These are phyloP conservation scores for Trichocomaceae sp. DNA, from an alignment of 2,329 filamentous ascomycete species.

Conservation along the genomic window DNA sequence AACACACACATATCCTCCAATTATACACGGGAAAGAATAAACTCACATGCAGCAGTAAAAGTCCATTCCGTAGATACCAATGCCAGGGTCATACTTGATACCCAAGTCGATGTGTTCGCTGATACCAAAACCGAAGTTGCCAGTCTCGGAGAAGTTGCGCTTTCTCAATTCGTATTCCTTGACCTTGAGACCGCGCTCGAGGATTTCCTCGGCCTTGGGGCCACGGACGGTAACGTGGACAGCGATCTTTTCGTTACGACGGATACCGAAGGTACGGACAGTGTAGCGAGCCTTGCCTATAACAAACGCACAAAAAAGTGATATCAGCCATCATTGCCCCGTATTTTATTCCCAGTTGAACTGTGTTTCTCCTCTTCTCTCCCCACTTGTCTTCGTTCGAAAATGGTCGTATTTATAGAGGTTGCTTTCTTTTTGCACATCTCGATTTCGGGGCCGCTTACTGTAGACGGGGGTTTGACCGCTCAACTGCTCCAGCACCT, in stretches of 20 bases:
- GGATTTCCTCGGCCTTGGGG: conserved; percentile 98
- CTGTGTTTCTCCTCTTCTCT: not conserved
- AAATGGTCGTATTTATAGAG: not conserved
- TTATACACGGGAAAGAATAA: not conserved
- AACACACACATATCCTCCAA: not conserved
- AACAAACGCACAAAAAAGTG: not conserved
- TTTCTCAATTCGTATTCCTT: conserved; percentile 99
- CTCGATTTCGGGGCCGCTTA: conserved; percentile 41
- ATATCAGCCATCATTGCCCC: not conserved
- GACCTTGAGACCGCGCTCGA: conserved; percentile 99
- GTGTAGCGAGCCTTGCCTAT: conserved; percentile 99
- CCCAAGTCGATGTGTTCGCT: conserved; percentile 99
- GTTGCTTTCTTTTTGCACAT: not conserved
- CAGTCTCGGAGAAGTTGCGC: conserved; percentile 99
- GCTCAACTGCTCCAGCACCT: conserved; percentile 98
- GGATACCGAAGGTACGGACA: conserved; percentile 99
- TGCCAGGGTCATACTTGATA: conserved; percentile 99
- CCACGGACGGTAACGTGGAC: conserved; percentile 99
- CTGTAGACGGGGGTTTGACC: conserved; percentile 99
- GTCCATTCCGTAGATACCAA: conserved; percentile 99
- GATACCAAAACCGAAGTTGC: conserved; percentile 99
- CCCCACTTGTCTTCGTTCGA: conserved; percentile 3
- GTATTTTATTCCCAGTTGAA: not conserved
- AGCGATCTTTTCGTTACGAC: conserved; percentile 99
- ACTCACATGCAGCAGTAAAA: conserved; percentile 99